Conservation (phyloP, 257 asterid species). For the Handroanthus guayacan region DNA sequence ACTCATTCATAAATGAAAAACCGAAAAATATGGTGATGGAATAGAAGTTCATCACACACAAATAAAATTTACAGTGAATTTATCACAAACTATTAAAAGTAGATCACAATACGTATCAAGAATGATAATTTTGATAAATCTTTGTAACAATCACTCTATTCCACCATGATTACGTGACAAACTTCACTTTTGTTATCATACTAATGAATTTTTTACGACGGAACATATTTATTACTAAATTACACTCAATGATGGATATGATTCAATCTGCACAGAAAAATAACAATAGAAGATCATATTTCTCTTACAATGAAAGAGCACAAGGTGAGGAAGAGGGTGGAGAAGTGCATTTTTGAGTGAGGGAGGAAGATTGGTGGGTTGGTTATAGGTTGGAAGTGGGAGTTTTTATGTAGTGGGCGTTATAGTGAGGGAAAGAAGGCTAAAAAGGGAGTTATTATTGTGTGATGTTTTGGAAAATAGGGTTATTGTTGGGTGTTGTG, state of each 20-base stretch:
- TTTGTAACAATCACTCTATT: no score
- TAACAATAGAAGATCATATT: not conserved
- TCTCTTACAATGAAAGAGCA: not conserved
- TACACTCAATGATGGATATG: no score
- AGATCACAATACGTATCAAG: no score
- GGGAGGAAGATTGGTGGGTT: conserved; percentile 33
- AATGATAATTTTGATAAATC: no score
- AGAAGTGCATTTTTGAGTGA: conserved; percentile 38
- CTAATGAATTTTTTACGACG: no score
- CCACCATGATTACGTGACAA: no score
- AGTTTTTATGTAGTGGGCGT: no score
- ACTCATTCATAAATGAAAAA: not conserved
- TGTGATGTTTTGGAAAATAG: conserved; percentile 5
- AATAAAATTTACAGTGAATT: no score
- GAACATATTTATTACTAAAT: no score
- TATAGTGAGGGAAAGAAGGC: conserved; percentile 31
- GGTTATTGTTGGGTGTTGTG: not conserved
- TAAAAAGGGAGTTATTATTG: conserved; percentile 16
- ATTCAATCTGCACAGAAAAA: not conserved
- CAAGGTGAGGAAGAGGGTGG: conserved; percentile 12
- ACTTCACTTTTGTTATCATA: no score
- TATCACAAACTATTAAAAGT: no score
- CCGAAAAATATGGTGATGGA: not conserved
- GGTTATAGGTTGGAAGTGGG: conserved; percentile 40
- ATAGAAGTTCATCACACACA: no score